Conservation (phyloP, 2,329 filamentous ascomycete species). For the Fusarium globosum region DNA sequence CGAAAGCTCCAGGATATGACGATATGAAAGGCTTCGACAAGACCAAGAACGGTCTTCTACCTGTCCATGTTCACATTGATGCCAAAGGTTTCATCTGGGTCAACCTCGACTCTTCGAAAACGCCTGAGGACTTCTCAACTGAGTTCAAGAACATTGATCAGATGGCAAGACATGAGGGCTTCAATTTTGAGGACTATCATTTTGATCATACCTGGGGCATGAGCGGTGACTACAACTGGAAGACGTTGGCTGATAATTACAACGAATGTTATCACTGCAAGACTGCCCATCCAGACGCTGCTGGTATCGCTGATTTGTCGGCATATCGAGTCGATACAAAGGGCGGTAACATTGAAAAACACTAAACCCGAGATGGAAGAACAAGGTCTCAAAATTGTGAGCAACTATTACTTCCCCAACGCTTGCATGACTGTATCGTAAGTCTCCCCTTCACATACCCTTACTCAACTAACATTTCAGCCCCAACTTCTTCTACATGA, state of each 20-base stretch:
- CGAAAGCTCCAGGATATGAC: slow-evolving; percentile 69
- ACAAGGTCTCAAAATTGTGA: slow-evolving; percentile 22
- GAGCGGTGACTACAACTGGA: slow-evolving; percentile 68
- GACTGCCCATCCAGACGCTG: slow-evolving; percentile 13
- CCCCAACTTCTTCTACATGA: slow-evolving; percentile 28
- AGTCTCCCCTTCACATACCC: neutral
- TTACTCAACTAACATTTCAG: slow-evolving; percentile 56
- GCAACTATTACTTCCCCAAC: slow-evolving; percentile 35
- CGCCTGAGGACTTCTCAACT: slow-evolving; percentile 61
- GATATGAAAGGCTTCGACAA: slow-evolving; percentile 65
- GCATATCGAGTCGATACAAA: slow-evolving; percentile 15
- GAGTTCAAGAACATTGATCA: slow-evolving; percentile 50
- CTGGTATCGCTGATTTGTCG: neutral
- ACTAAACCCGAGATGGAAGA: slow-evolving; percentile 2
- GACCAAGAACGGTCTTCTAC: slow-evolving; percentile 63
- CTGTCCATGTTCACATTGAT: slow-evolving; percentile 61
- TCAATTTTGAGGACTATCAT: slow-evolving; percentile 61
- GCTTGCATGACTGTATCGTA: slow-evolving; percentile 32
- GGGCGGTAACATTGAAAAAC: slow-evolving; percentile 26
- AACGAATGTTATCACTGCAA: slow-evolving; percentile 35
- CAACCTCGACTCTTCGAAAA: slow-evolving; percentile 60
- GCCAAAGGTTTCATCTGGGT: slow-evolving; percentile 66
- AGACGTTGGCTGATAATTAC: slow-evolving; percentile 57
- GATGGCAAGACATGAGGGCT: slow-evolving; percentile 56
- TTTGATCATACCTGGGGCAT: slow-evolving; percentile 68